Evolutionary conservation across 2,329 filamentous ascomycete species (phyloP), one percentile per base, ranked within the genome.

Genomic region (Cercospora berteroae): DNA sequence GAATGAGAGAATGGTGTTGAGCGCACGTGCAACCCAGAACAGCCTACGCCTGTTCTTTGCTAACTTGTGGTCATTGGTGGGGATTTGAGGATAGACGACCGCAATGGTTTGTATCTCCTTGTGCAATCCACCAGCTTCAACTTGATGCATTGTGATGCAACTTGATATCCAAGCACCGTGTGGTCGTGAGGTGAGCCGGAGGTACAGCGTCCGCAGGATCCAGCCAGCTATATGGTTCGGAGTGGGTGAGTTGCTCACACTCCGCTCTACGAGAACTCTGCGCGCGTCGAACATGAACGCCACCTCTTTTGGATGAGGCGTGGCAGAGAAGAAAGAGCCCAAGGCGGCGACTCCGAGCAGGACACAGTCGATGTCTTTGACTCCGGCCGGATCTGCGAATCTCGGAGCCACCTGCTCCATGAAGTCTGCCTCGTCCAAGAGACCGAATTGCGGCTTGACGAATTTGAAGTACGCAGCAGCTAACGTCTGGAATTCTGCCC

Each of bases 1-100:
- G 67, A 86, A 87, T 0, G 86, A 88, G 25, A 84, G 82, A 81
- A 86, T 86, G 20, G 83, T 84, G 71, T 88, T 87, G 16, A 88
- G 79, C 42, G 87, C 85, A 16, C 85, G 83, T 0, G 85, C 83
- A 50, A 87, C 82, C 59, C 83, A 83, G 66, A 86, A 81, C 1
- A 77, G 69, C 36, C 73, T 71, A 67, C 76, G 60, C 13, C 76
- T 64, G 16, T 68, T 70, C 65, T 76, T 77, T 0, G 73, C 74
- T 1, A 78, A 67, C 36, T 76, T 76, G 65, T 77, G 74, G 59
- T 78, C 76, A 6, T 70, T 72, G 2, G 72, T 72, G 1, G 74
- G 73, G 0, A 73, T 69, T 39, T 68, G 56, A 12, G n/a, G 77
- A 57, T 77, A 76, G n/a, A 77, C 75, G 3, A 76, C 74, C 23